Conservation (phyloP, 208 protist species). For the Leishmania aethiopica region DNA sequence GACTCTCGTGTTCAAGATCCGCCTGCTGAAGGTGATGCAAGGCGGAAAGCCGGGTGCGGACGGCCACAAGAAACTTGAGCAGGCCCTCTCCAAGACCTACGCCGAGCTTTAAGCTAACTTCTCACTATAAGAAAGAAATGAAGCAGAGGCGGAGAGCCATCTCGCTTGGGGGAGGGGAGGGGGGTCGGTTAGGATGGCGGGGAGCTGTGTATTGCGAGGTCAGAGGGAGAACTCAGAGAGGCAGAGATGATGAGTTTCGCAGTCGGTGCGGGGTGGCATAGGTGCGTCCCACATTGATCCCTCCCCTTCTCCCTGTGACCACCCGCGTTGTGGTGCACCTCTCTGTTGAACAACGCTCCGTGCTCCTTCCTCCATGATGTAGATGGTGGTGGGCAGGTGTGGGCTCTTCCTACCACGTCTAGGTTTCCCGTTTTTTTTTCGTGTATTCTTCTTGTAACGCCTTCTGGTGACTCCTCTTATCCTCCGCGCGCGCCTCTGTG, state of each 20-base stretch:
- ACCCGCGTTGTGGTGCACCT: background rate
- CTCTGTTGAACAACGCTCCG: background rate
- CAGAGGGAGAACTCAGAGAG: background rate
- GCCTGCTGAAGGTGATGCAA: constrained; percentile 66
- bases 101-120: constrained; percentile 43
- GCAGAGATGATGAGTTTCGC: background rate
- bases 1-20: constrained; percentile 80
- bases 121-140: background rate
- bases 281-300: background rate
- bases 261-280: background rate
- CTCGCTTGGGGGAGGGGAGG: background rate
- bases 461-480: background rate
- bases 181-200: too few species aligned
- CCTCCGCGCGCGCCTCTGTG: background rate
- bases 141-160: background rate
- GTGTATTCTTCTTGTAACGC: background rate
- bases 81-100: constrained; percentile 50
- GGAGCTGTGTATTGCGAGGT: background rate
- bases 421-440: background rate
- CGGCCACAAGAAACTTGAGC: constrained; percentile 56
- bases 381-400: background rate
- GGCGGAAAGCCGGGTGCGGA: constrained; percentile 56
- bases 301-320: background rate
- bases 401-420: background rate
- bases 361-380: background rate